Evolutionary conservation across 177 flowering plant species (phyloP).

Genomic region (Telopea speciosissima): DNA sequence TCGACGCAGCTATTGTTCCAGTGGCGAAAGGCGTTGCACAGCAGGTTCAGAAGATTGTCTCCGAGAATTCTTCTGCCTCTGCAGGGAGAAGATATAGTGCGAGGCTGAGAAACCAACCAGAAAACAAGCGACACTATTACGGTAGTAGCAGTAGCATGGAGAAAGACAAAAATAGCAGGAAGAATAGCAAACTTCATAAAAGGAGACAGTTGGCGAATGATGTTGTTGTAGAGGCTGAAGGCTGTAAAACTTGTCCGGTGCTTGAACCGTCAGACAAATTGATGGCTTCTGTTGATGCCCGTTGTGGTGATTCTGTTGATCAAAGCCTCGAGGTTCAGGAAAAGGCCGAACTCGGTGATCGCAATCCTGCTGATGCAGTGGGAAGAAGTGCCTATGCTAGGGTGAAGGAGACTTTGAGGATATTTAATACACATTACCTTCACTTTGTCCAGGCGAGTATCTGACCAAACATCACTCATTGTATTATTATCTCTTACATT

Average conservation of each 20-base stretch:
- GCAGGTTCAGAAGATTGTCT: neutral
- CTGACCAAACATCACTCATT: too few relatives aligned
- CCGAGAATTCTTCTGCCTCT: neutral
- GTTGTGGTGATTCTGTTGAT: neutral
- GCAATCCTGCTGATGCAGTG: neutral
- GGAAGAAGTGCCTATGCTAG: slow-evolving; percentile 25
- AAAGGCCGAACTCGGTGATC: too few relatives aligned
- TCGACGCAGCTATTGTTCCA: slow-evolving; percentile 4
- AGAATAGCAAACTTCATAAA: neutral
- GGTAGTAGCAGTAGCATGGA: neutral
- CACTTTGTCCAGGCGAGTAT: slow-evolving; percentile 44
- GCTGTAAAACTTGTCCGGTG: neutral
- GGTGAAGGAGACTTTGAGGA: slow-evolving; percentile 44
- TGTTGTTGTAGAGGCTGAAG: neutral
- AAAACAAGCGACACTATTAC: slow-evolving; percentile 3
- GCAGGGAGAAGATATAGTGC: slow-evolving; percentile 14
- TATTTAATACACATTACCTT: slow-evolving; percentile 48
- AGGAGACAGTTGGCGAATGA: neutral
- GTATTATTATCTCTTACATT: neutral
- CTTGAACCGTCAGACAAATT: too few relatives aligned
- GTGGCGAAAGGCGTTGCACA: neutral
- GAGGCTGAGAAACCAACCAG: slow-evolving; percentile 4
- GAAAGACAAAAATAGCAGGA: neutral
- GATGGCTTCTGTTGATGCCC: neutral
- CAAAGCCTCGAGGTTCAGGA: neutral